phyloP scores from a whole-genome alignment of 345 rosid genomes.

The Viola odorata region DNA sequence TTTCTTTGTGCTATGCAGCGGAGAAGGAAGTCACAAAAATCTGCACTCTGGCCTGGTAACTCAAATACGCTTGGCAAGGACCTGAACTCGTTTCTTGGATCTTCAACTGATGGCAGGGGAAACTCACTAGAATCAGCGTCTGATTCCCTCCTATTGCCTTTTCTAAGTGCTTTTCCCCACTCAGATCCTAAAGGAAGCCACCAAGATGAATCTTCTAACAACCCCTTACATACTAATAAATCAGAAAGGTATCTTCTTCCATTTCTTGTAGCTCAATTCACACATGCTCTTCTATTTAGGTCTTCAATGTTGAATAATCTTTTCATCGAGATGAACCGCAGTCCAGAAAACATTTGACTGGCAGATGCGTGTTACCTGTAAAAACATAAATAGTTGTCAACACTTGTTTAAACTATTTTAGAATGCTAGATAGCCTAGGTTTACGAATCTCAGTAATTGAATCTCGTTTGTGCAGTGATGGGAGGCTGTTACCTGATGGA shows the following conservation, averaged over 20 bases:
- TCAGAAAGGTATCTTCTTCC: conserved; percentile 33
- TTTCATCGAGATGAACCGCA: neutral
- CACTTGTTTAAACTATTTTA: too few relatives aligned
- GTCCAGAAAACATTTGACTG: too few relatives aligned
- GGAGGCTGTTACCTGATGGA: conserved; percentile 13
- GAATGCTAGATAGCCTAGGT: too few relatives aligned
- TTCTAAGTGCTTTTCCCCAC: conserved; percentile 25
- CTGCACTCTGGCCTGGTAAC: conserved; percentile 28
- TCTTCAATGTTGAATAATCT: neutral
- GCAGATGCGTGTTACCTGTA: neutral
- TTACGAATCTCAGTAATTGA: conserved; percentile 3
- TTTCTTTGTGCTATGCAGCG: conserved; percentile 29
- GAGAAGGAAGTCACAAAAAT: conserved; percentile 40
- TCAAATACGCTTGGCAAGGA: conserved; percentile 42
- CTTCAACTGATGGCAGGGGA: conserved; percentile 26
- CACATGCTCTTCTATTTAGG: neutral
- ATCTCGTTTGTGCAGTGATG: conserved; percentile 24
- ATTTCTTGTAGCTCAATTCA: neutral
- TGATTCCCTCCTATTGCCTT: conserved; percentile 47
- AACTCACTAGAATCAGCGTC: conserved; percentile 23
- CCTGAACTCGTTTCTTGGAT: conserved; percentile 37
- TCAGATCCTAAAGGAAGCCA: conserved; percentile 19
- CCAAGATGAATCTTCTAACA: conserved; percentile 23
- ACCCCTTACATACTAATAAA: conserved; percentile 12
- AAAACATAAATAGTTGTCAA: neutral